A percentile compares a stretch with the other conserved stretches of the same genome.
phyloP scores from a whole-genome alignment of 2,329 filamentous ascomycete species.

The Esteya vermicola region DNA sequence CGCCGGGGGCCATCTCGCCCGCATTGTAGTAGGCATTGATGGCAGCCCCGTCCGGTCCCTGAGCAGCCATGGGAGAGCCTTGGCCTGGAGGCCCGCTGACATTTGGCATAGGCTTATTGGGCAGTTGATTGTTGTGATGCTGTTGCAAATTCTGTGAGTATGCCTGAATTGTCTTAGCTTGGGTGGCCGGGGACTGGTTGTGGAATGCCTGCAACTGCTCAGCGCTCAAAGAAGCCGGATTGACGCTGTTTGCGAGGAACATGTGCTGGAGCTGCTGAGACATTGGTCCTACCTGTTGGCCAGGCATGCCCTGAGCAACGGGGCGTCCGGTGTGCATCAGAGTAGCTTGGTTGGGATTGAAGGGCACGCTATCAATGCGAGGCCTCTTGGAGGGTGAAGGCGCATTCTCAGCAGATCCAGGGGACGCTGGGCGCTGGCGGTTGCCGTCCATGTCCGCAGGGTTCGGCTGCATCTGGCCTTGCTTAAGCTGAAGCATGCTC shows the following conservation, averaged over 20 bases:
- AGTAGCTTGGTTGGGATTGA: conserved; percentile 54
- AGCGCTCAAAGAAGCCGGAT: conserved; percentile 56
- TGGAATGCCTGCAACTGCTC: conserved; percentile 58
- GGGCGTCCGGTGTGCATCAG: conserved; percentile 67
- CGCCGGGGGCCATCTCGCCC: conserved; percentile 41
- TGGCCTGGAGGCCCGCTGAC: conserved; percentile 57
- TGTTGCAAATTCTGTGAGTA: conserved; percentile 76
- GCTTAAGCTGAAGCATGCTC: conserved; percentile 56
- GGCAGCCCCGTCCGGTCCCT: conserved; percentile 49
- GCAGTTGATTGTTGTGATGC: conserved; percentile 69
- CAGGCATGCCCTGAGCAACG: conserved; percentile 53
- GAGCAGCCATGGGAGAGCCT: conserved; percentile 69
- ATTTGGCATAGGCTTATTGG: conserved; percentile 67
- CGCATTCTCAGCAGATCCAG: conserved; percentile 70
- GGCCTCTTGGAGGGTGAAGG: conserved; percentile 86
- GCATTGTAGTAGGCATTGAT: conserved; percentile 50
- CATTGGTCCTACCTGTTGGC: conserved; percentile 49
- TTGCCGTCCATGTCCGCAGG: conserved; percentile 78
- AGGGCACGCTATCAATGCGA: conserved; percentile 60
- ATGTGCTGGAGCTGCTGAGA: conserved; percentile 42
- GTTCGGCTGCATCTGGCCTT: conserved; percentile 69
- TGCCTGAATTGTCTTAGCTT: conserved; percentile 74
- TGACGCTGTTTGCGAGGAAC: conserved; percentile 57
- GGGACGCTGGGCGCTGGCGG: conserved; percentile 67
- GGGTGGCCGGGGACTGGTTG: conserved; percentile 40